Base-by-base conservation (phyloP, 805 yeast species). In the Candida sphagnicola region DNA sequence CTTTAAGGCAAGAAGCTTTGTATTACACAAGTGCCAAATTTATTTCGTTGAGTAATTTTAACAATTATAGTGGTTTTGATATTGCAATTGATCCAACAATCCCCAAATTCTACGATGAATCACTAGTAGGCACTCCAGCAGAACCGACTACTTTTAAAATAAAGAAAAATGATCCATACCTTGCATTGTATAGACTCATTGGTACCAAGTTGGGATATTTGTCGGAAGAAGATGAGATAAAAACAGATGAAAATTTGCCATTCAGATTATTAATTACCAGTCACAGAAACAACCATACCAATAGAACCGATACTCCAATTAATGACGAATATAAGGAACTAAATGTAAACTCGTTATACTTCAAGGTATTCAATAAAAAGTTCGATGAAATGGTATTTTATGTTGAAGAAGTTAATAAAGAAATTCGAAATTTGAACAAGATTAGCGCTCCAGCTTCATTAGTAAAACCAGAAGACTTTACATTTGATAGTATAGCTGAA, bases 31-130 rank as follows among this genome's bases (percentile, higher is more conserved):
- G 72, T 37, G 72, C 86, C 37, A 74, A 77, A 37, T 60, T 87
- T 21, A 77, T 76, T 41, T 72, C 85, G 0, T 55, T 66, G 28
- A 55, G 66, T 2, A 74, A 78, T 30, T 82, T 86, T 49, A 61
- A 65, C 40, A 64, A 75, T 38, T 82, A 76, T 52, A 71, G 77
- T 51, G 95, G 95, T 0, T 81, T 85, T 53, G 96, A 89, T 56
- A 54, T 84, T 12, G 86, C 82, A 10, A 81, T 87, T 3, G 85
- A 85, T 67, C 73, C 75, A 11, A 58, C 67, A 0, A 55, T 54
- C 36, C 50, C 49, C 8, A 65, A 67, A 32, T 66, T 67, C 32
- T 80, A 65, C 47, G 75, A 75, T 34, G 72, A 75, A 21, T 74
- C 69, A 1, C 56, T 77, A n/a, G 17, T 40, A 8, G 44, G 43